phyloP scores from a whole-genome alignment of 1,284 basidiomycete species.

The Bjerkandera adusta region DNA sequence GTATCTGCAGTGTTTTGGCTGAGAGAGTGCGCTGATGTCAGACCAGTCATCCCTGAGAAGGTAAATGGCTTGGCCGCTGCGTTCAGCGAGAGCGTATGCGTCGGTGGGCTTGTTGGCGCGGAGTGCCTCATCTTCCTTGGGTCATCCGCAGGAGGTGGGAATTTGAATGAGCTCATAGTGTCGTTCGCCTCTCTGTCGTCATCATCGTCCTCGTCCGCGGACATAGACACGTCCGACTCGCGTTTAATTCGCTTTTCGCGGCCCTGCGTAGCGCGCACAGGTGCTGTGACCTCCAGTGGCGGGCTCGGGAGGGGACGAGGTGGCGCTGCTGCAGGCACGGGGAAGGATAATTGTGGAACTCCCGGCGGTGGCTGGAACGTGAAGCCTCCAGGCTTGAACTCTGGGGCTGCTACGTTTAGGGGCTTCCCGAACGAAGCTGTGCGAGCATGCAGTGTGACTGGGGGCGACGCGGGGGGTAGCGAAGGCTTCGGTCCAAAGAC shows the following conservation, averaged over 20 bases:
- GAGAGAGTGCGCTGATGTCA: conserved; percentile 13
- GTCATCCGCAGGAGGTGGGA: conserved; percentile 55
- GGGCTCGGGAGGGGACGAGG: conserved; percentile 34
- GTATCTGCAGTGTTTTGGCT: conserved; percentile 14
- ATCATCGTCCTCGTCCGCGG: conserved; percentile 49
- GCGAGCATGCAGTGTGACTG: conserved; percentile 46
- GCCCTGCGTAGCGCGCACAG: conserved; percentile 49
- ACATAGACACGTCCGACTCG: conserved; percentile 37
- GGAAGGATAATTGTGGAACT: conserved; percentile 54
- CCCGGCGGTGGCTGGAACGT: conserved; percentile 70
- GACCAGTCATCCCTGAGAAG: conserved; percentile 48
- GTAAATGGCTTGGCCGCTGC: conserved; percentile 59
- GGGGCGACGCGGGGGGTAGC: conserved; percentile 29
- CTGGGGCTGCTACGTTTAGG: conserved; percentile 73
- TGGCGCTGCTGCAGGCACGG: conserved; percentile 28
- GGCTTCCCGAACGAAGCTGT: conserved; percentile 61
- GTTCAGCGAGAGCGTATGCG: conserved; percentile 31
- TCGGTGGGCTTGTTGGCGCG: conserved; percentile 39
- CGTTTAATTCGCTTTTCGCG: conserved; percentile 73
- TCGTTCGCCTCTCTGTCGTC: conserved; percentile 38
- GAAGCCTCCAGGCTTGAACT: conserved; percentile 74
- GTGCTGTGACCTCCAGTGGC: conserved; percentile 26
- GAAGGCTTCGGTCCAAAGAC: conserved; percentile 58
- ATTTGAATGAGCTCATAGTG: conserved; percentile 72
- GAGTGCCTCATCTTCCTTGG: conserved; percentile 48